Evolutionary conservation across 2,329 filamentous ascomycete genomes (phyloP), one percentile per base, ranked within the genome.

Genomic region (Colletotrichum orbiculare): DNA sequence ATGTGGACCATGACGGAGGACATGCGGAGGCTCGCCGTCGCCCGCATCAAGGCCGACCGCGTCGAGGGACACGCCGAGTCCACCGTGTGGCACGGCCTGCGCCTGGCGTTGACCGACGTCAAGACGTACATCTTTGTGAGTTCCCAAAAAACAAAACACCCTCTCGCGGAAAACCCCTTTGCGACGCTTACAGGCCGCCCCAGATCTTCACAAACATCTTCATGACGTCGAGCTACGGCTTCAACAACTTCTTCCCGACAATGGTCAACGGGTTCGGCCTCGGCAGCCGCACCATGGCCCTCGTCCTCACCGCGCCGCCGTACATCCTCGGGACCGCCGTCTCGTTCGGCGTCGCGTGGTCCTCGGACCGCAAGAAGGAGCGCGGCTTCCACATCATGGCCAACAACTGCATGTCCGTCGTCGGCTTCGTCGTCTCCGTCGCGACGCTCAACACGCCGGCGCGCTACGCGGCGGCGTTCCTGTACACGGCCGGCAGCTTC

Each of bases 251-350:
- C 66, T 74, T 71, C 61, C 69, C 74, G 1, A 77, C 75, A 0
- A 70, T 78, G n/a, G 74, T 78, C 42, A 67, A 61, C 6, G 72
- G 75, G 3, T 73, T 78, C 7, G 70, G 72, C n/a, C 77, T 73
- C 58, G 55, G 41, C 1, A 70, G 68, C 67, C 68, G 72, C 68
- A 82, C 78, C 5, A 72, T 79, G 60, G 81, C 75, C 12, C 70
- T 84, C 12, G 74, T 84, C 6, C 75, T 84, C 4, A 84, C 82
- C 0, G 77, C 75, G 50, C 82, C 83, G 0, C 83, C 83, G 0
- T 85, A 82, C 67, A 72, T 82, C 2, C 70, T 82, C 13, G 81
- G 82, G 0, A 79, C 77, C 7, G 76, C 76, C n/a, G 76, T 77
- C 10, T 79, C 79, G 2, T 78, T 82, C 41, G 64, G 77, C 3